These are phyloP conservation scores for Zalaria obscura DNA, from an alignment of 2,329 filamentous ascomycete genomes.

Conservation along the genomic window DNA sequence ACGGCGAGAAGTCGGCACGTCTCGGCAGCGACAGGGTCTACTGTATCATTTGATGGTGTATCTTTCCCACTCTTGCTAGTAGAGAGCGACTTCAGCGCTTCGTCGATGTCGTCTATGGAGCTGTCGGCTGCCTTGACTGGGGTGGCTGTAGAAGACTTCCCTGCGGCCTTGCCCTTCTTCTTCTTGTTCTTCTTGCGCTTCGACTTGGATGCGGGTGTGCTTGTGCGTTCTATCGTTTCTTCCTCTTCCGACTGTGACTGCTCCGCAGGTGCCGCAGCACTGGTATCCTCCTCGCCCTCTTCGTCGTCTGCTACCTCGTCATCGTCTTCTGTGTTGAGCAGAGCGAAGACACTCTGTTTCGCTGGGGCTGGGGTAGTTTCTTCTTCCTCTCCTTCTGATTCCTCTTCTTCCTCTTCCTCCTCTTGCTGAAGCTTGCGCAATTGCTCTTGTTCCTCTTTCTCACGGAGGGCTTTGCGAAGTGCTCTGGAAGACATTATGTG, in stretches of 20 bases:
- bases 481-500: constrained; percentile 50
- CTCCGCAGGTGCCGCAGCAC: constrained; percentile 5
- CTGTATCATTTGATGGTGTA: constrained; percentile 8
- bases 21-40: constrained; percentile 30
- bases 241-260: constrained; percentile 5
- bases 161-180: constrained; percentile 49
- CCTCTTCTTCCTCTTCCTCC: constrained; percentile 18
- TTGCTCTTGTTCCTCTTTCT: constrained; percentile 43
- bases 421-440: constrained; percentile 22
- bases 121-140: constrained; percentile 13
- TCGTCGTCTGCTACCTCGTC: constrained; percentile 18
- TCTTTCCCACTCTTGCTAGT: constrained; percentile 14
- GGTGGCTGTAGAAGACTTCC: constrained; percentile 21
- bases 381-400: constrained; percentile 18
- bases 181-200: constrained; percentile 33
- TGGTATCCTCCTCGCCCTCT: constrained; percentile 16
- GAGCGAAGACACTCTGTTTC: constrained; percentile 30
- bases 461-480: constrained; percentile 48
- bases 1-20: constrained; percentile 42
- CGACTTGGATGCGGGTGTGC: constrained; percentile 15
- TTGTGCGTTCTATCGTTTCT: constrained; percentile 14
- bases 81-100: constrained; percentile 45
- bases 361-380: constrained; percentile 10
- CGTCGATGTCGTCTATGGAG: constrained; percentile 50
- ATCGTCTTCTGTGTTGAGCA: constrained; percentile 26